phyloP scores from a whole-genome alignment of 306 rosid species.

The Pyrus communis region DNA sequence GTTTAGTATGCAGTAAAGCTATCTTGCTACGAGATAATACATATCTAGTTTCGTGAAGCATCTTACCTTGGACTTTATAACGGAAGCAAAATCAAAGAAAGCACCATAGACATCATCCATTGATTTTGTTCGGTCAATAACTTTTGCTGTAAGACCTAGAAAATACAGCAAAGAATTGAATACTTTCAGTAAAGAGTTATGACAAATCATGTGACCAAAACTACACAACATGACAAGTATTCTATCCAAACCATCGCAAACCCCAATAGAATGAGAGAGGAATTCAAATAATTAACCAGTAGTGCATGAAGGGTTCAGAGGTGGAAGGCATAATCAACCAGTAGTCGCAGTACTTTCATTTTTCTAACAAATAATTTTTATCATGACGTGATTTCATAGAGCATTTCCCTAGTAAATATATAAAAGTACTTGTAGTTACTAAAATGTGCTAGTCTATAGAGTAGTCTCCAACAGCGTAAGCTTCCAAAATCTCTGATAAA shows the following conservation, averaged over 20 bases:
- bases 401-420: not conserved
- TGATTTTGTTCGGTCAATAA: slow-evolving; percentile 77
- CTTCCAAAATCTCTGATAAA: not conserved
- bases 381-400: not conserved
- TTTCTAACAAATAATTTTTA: not conserved
- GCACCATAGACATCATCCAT: slow-evolving; percentile 85
- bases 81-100: slow-evolving; percentile 77
- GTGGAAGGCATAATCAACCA: not conserved
- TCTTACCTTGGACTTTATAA: slow-evolving; percentile 75
- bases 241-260: not conserved
- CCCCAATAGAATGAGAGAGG: not conserved
- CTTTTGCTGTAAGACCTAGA: slow-evolving; percentile 90
- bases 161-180: slow-evolving; percentile 19
- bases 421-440: not conserved
- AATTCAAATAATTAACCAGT: not conserved
- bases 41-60: slow-evolving; percentile 6
- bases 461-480: not conserved
- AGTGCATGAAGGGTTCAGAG: not conserved
- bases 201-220: not conserved
- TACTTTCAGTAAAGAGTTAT: not conserved
- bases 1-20: not conserved
- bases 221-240: not conserved
- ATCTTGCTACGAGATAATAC: slow-evolving; percentile 1
- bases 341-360: not conserved
- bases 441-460: not conserved